These are phyloP conservation scores for Sporodiniella umbellata DNA, from an alignment of 371 early-diverging fungal genomes.

Conservation along the genomic window DNA sequence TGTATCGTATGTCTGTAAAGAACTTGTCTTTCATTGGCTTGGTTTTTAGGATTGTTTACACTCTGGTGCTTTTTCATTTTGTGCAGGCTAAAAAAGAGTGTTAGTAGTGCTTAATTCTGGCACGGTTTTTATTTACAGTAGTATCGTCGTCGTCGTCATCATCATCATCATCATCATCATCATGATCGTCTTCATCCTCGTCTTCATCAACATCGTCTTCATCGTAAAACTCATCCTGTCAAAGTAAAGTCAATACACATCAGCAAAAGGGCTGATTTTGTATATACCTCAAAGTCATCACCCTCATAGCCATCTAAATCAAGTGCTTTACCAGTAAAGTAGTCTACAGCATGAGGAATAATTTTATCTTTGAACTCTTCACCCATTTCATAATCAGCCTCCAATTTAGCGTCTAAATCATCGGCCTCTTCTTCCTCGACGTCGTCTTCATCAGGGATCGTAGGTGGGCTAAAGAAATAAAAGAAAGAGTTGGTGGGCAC, in stretches of 20 bases:
- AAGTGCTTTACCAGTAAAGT: slow-evolving; percentile 97
- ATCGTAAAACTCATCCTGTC: slow-evolving; percentile 64
- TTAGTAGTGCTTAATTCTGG: neutral
- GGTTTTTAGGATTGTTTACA: slow-evolving; percentile 63
- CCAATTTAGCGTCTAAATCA: slow-evolving; percentile 74
- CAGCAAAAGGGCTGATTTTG: slow-evolving; percentile 17
- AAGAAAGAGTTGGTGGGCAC: slow-evolving; percentile 95
- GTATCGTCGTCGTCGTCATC: slow-evolving; percentile 23
- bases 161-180: slow-evolving; percentile 56
- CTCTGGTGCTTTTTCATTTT: slow-evolving; percentile 60
- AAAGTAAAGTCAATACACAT: neutral
- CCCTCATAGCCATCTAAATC: slow-evolving; percentile 65
- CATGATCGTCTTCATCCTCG: slow-evolving; percentile 42
- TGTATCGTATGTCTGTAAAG: neutral
- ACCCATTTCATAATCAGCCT: slow-evolving; percentile 92
- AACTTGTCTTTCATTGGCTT: too few relatives aligned
- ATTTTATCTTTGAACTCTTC: slow-evolving; percentile 95
- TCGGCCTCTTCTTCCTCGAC: slow-evolving; percentile 76
- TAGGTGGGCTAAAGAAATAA: slow-evolving; percentile 89
- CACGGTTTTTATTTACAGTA: slow-evolving; percentile 34
- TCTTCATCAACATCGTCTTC: slow-evolving; percentile 52
- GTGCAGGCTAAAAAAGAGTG: slow-evolving; percentile 20
- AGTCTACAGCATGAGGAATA: slow-evolving; percentile 94
- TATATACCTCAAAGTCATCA: slow-evolving; percentile 67
- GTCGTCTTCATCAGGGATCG: slow-evolving; percentile 70